Base-by-base conservation (phyloP, 202 grass and related monocot species). In the Dendrocalamus latiflorus region DNA sequence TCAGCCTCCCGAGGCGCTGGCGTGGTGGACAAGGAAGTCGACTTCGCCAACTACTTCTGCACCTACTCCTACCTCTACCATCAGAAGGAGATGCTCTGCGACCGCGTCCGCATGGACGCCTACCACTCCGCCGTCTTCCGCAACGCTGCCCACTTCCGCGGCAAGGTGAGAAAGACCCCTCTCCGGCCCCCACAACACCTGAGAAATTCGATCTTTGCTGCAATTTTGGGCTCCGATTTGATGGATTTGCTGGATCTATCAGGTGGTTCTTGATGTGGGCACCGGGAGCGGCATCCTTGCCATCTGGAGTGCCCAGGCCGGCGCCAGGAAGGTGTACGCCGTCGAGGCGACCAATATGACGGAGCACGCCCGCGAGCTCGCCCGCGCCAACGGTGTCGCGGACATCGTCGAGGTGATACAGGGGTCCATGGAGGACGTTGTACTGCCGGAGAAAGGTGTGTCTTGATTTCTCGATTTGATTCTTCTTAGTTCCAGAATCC, bases 31-130 rank as follows among this genome's bases (percentile, higher is more conserved):
- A 99, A 99, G 71, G 91, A 89, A 44, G 96, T 99, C 34, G 93
- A 99, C 83, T 99, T 94, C 65, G 96, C 93, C 57, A 99, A 99
- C 88, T 99, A 99, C 75, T 99, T 99, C 83, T 99, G 96, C 81
- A 99, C 96, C 49, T 96, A 99, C 66, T 88, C 75, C 50, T 96
- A 89, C 81, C 89, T 99, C 42, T 99, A 94, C 75, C 96, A 99
- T 75, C 96, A 99, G 79, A 99, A 99, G 88, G 96, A 96, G 93
- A 99, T 99, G 96, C 96, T 99, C 48, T 93, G 89, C 83, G 96
- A 96, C 81, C 89, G 88, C 62, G 91, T 90, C 51, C 93, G 96
- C 74, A 99, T 96, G 96, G 93, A 99, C 83, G 96, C 93, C 43
- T 99, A 99, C 75, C 88, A 89, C 89, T 90, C 91, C 67, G 85